These are phyloP conservation scores for Suhomyces sp. DNA, from an alignment of 805 yeast genomes.

Conservation along the genomic window DNA sequence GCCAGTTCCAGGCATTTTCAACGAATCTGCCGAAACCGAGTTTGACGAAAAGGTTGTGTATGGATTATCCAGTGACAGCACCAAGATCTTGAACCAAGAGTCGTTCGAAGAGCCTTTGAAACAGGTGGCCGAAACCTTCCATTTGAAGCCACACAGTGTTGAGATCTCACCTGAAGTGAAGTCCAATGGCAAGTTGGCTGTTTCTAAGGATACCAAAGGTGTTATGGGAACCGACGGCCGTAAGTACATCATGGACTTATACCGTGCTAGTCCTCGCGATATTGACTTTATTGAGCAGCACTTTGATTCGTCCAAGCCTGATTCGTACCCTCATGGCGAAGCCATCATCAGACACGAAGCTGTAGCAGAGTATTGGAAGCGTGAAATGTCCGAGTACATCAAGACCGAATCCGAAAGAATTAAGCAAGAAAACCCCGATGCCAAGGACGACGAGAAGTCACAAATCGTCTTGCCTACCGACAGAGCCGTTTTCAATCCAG, in stretches of 20 bases:
- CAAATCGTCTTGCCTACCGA: constrained; percentile 52
- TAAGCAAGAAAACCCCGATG: constrained; percentile 17
- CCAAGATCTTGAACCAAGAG: constrained; percentile 47
- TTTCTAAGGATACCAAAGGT: constrained; percentile 83
- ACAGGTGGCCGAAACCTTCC: constrained; percentile 69
- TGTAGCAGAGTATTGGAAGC: constrained; percentile 84
- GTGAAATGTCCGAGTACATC: constrained; percentile 54
- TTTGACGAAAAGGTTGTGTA: constrained; percentile 58
- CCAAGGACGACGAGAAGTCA: constrained; percentile 43
- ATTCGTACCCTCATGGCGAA: constrained; percentile 80
- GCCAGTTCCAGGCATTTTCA: constrained; percentile 90
- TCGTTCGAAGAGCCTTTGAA: constrained; percentile 56
- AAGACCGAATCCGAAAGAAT: constrained; percentile 45
- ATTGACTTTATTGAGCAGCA: constrained; percentile 66
- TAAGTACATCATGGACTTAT: constrained; percentile 78
- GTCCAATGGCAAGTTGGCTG: constrained; percentile 47
- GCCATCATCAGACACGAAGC: constrained; percentile 82
- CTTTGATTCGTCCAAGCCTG: constrained; percentile 35
- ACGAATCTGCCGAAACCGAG: constrained; percentile 40
- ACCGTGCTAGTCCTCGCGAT: constrained; percentile 82
- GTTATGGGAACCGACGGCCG: constrained; percentile 82
- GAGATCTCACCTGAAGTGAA: constrained; percentile 45
- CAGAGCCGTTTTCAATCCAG: constrained; percentile 70
- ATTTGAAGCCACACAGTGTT: constrained; percentile 67
- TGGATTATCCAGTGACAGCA: constrained; percentile 67